Base-by-base conservation (phyloP, 73 alveolate genomes). In the Paramecium pentaurelia region DNA sequence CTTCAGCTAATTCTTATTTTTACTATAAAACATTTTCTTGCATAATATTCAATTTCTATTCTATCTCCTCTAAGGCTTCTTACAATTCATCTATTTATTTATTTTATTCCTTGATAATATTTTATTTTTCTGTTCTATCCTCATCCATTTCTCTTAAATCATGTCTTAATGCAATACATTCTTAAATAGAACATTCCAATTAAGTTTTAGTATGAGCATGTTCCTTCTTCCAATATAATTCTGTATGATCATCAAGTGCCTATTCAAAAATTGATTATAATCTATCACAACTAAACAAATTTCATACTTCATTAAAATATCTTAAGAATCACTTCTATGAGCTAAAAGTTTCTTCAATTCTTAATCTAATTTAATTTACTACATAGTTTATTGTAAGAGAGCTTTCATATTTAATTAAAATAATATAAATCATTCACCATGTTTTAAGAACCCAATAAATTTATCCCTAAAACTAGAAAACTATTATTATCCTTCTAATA, bases 71-170 rank as follows among this genome's bases (percentile, higher is more conserved):
- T 22, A 73, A 73, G 28, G 87, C 47, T 36, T 10, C 9, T 37
- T 73, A 73, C 20, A 73, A 38, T 37, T 73, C 87, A 14, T 73
- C 64, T 37, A 73, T 73, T 18, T 73, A 7, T 40, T 73, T 14
- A 37, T 12, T 40, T 20, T 73, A 14, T 5, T 40, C 58, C n/a
- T 34, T 18, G 20, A 73, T 73, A 1, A 37, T 44, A 18, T 73
- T 36, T 73, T 32, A 73, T 20, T 37, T 36, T 3, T 73, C 37
- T 37, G 36, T 40, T 40, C 87, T 73, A 16, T 73, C 87, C n/a
- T 73, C 87, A 73, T 73, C 87, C 64, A 73, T 73, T 36, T 73
- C 87, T 73, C 87, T 73, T 73, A 73, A 73, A 73, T 73, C 87
- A 5, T 73, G 30, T 18, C 87, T 73, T 37, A 73, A 73, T 14